A percentile compares a stretch with the other conserved stretches of the same genome.
phyloP scores from a whole-genome alignment of 495 filamentous ascomycete species.

The Neurospora cerealis region DNA sequence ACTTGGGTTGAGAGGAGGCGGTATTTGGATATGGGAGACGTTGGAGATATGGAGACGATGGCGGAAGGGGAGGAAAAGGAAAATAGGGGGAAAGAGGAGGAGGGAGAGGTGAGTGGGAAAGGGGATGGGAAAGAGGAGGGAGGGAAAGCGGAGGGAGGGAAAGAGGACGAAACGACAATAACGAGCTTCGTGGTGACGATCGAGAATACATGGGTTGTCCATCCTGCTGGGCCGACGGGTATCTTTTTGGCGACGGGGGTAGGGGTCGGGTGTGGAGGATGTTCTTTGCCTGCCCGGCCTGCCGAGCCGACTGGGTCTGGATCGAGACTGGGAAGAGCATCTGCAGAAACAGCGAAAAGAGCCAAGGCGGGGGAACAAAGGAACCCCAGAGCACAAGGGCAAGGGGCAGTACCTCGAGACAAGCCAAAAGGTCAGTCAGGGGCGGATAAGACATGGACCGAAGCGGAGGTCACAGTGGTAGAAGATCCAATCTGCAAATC shows the following conservation, averaged over 20 bases:
- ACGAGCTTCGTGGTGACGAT: not conserved
- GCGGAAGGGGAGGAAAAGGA: too few relatives aligned
- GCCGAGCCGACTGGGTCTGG: not conserved
- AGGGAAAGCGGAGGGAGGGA: not conserved
- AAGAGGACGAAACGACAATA: not conserved
- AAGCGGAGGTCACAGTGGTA: too few relatives aligned
- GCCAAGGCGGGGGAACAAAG: too few relatives aligned
- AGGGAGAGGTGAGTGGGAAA: too few relatives aligned
- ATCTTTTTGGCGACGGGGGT: not conserved
- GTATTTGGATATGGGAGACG: not conserved
- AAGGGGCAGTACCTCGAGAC: too few relatives aligned
- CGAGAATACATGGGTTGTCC: not conserved
- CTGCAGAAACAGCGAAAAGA: too few relatives aligned
- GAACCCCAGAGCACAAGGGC: too few relatives aligned
- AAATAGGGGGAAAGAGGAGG: not conserved
- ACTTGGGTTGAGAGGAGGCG: not conserved
- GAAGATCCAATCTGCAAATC: not conserved
- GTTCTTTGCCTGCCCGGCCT: not conserved
- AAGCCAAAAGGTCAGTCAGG: too few relatives aligned
- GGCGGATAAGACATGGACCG: too few relatives aligned
- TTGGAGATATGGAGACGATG: too few relatives aligned
- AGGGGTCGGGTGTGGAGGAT: not conserved
- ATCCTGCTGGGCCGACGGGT: not conserved
- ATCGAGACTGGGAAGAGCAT: not conserved
- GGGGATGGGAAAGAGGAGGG: not conserved